Base-by-base conservation (phyloP, 1,284 basidiomycete species). In the Wallemia ichthyophaga region DNA sequence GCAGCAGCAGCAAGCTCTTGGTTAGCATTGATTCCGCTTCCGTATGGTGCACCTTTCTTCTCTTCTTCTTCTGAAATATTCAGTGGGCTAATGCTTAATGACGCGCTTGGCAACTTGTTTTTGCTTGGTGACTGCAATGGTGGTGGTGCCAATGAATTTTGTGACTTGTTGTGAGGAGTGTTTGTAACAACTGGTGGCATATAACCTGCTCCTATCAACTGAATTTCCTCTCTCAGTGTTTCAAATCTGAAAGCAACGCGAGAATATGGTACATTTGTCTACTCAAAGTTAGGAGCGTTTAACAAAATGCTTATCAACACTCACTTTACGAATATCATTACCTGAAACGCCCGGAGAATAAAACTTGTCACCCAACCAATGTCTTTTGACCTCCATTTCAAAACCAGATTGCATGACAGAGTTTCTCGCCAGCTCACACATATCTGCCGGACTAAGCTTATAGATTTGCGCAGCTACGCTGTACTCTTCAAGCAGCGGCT, bases 381-480 rank as follows among this genome's bases (percentile, higher is more conserved):
- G 94, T 17, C 88, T 80, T 72, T 98, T 98, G 66, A 96, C 72
- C 69, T 94, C 85, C 88, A 96, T 96, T 71, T 99, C 94, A 71
- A 96, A 99, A 1, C 94, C 94, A 63, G 85, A 89, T 69, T 98
- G 94, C 59, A 88, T 74, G 31, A 96, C 92, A 1, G 86, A 91
- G 72, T 96, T 98, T 56, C 92, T 79, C 21, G 94, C 92, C 25
- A 98, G 77, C 71, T 99, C 92, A 56, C 76, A 78, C 76, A 78
- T 77, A 64, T 76, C 75, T 21, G 73, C 73, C 1, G 73, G 73
- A 1, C 86, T 85, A 58, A 94, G 72, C 71, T 92, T 91, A 71
- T 91, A 88, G 61, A 92, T 91, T 81, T 87, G 88, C 11, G 94
- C 92, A 5, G 94, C 94, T 7, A 98, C 92, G 61, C 85, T 89